Evolutionary conservation across 2,329 filamentous ascomycete genomes (phyloP).

Genomic region (Neoarthrinium moseri): DNA sequence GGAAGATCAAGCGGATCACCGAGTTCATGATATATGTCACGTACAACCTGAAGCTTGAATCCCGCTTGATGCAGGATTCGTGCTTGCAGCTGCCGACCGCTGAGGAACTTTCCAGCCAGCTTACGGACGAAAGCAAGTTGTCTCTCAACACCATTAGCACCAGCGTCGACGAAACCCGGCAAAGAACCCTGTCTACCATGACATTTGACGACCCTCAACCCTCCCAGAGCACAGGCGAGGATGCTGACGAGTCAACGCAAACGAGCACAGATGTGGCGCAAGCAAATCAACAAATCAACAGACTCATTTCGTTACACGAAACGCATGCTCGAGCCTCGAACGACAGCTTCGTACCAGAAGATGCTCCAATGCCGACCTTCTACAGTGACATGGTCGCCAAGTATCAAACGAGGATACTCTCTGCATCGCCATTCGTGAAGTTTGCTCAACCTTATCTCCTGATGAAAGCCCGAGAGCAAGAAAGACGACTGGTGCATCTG

Average conservation of each 20-base stretch:
- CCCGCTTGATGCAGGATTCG: conserved; percentile 89
- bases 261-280: conserved; percentile 16
- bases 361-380: conserved; percentile 83
- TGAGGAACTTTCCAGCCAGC: conserved; percentile 40
- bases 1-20: conserved; percentile 85
- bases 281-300: conserved; percentile 19
- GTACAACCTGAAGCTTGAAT: conserved; percentile 95
- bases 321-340: conserved; percentile 42
- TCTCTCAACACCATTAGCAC: conserved; percentile 27
- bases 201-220: conserved; percentile 17
- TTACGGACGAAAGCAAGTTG: conserved; percentile 34
- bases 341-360: conserved; percentile 66
- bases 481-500: conserved; percentile 78
- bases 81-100: conserved; percentile 78
- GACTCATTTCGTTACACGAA: conserved; percentile 40
- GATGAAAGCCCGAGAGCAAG: conserved; percentile 88
- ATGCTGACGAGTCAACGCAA: conserved; percentile 16
- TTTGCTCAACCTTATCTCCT: conserved; percentile 92
- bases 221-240: conserved; percentile 17
- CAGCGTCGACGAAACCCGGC: conserved; percentile 15
- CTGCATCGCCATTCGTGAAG: conserved; percentile 92
- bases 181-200: conserved; percentile 18
- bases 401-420: conserved; percentile 89
- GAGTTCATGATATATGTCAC: conserved; percentile 99
- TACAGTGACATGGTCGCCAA: conserved; percentile 95